These are phyloP conservation scores for Rhizoclosmatium sp. DNA, from an alignment of 192 early-diverging fungal species.

Conservation along the genomic window DNA sequence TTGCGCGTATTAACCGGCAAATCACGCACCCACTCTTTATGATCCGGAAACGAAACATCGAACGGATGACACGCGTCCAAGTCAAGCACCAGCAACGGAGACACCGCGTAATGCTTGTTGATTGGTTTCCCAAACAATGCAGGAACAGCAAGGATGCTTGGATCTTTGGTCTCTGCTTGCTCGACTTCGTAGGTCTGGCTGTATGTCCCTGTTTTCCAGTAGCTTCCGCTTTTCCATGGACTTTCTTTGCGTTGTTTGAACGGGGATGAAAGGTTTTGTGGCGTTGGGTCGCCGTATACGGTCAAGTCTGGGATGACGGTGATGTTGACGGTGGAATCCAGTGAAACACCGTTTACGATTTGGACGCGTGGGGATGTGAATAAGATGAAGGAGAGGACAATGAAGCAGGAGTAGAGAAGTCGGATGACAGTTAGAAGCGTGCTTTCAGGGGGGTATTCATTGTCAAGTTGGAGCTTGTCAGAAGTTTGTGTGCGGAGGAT, in stretches of 20 bases:
- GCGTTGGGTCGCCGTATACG: neutral
- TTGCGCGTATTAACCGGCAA: neutral
- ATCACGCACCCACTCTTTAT: slow-evolving; percentile 1
- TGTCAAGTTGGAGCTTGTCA: slow-evolving; percentile 20
- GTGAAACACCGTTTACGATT: slow-evolving; percentile 26
- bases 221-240: neutral
- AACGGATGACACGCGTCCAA: slow-evolving; percentile 46
- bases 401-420: slow-evolving; percentile 30
- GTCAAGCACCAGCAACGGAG: slow-evolving; percentile 36
- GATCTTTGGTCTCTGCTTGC: neutral
- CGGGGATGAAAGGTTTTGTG: neutral
- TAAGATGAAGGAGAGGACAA: slow-evolving; percentile 30
- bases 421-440: slow-evolving; percentile 30
- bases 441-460: slow-evolving; percentile 5
- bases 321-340: slow-evolving; percentile 33
- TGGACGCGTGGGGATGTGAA: slow-evolving; percentile 21
- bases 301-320: slow-evolving; percentile 1
- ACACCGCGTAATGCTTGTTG: neutral
- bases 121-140: slow-evolving; percentile 44
- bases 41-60: slow-evolving; percentile 20
- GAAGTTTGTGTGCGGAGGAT: slow-evolving; percentile 29
- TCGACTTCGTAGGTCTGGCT: neutral
- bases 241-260: too few relatives aligned
- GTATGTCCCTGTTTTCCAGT: neutral
- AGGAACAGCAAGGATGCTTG: slow-evolving; percentile 39